Evolutionary conservation across 225 moss, liverwort and hornwort genomes (phyloP).

Genomic region (Rhytidiadelphus loreus): DNA sequence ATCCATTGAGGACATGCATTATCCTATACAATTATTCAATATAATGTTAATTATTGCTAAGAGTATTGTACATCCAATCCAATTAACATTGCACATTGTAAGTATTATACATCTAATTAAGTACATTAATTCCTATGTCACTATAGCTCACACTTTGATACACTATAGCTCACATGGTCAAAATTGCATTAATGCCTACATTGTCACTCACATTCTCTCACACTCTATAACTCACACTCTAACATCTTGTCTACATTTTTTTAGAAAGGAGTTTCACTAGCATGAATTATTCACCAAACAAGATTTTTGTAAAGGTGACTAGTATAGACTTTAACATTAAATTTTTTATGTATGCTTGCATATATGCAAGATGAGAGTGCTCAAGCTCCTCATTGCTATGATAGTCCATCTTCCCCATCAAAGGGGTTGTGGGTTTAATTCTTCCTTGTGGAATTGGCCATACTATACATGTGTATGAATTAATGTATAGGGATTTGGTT

Average conservation of each 20-base stretch:
- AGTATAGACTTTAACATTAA: not conserved
- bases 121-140: not conserved
- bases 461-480: no score
- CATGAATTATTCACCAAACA: not conserved
- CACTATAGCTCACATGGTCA: not conserved
- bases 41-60: not conserved
- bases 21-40: fast-evolving
- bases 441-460: not conserved
- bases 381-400: not conserved
- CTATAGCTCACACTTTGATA: not conserved
- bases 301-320: not conserved
- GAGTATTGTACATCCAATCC: not conserved
- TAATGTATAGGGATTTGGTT: not conserved
- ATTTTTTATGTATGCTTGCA: not conserved
- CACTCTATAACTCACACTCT: no score
- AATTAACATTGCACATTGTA: not conserved
- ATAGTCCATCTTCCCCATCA: not conserved
- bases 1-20: not conserved
- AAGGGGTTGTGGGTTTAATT: not conserved
- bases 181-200: not conserved
- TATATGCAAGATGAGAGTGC: not conserved
- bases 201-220: no score
- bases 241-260: not conserved
- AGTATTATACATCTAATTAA: not conserved
- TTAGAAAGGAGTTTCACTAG: not conserved